Base-by-base conservation (phyloP, 805 yeast species). In the Candida methanosorbosa region DNA sequence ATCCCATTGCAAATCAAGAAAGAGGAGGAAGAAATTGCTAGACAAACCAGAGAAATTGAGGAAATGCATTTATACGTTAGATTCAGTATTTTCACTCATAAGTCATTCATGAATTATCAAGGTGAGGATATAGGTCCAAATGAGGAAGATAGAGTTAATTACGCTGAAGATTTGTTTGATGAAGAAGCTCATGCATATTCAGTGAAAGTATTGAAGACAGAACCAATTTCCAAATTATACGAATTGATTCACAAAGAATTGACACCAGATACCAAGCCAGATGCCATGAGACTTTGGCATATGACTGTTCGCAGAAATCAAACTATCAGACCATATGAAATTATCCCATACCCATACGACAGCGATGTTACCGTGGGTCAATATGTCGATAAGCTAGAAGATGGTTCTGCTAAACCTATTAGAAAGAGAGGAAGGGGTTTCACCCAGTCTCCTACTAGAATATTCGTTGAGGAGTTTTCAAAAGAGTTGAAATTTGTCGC, bases 61-160 rank as follows among this genome's bases (percentile, higher is more conserved):
- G 97, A 90, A 50, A 76, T 74, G 60, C 84, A 77, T 47, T 50
- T 76, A 18, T 81, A 75, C 48, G 61, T 71, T 29, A 70, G 68
- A 34, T 68, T 84, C 34, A 70, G 73, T 34, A 57, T 85, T 21
- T 74, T 72, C 38, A 68, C 82, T 0, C 52, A 63, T 27, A 52
- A 63, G 2, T 70, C 75, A 28, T 80, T 84, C 46, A 58, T 62
- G 37, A 61, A 71, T 35, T 79, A 72, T 49, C 67, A 74, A 48
- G 94, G 94, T 0, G 78, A 83, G 49, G 96, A 87, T 53, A 50
- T 81, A 13, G 84, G 79, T 11, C 78, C 85, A 4, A 83, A 83
- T 63, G 69, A 72, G 12, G 50, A 49, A 4, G 57, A 55, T 29
- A 49, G 45, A 9, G 62, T 63, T 30, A 63, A 64, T 30, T 78